Conservation (phyloP, 768 basidiomycete species). For the Suillus clintonianus region DNA sequence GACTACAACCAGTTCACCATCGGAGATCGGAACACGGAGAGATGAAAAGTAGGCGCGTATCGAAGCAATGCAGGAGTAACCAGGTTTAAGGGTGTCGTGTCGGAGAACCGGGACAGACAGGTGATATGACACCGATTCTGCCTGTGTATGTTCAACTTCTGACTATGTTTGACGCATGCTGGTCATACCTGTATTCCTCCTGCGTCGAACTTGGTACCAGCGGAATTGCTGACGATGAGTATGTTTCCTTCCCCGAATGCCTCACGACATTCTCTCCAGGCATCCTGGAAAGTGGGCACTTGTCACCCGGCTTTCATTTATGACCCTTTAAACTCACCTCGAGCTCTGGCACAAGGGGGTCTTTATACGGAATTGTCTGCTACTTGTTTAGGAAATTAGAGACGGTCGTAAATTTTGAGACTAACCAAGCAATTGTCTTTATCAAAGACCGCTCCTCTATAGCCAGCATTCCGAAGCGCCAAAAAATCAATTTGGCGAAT, state of each 20-base stretch:
- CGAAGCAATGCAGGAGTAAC: constrained; percentile 69
- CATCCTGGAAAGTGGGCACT: constrained; percentile 44
- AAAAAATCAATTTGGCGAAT: constrained; percentile 83
- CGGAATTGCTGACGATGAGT: constrained; percentile 93
- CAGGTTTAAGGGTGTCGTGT: constrained; percentile 79
- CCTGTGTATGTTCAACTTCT: constrained; percentile 44
- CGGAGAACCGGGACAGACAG: constrained; percentile 81
- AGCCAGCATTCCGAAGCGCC: constrained; percentile 72
- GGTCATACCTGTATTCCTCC: constrained; percentile 76
- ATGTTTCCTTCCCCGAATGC: constrained; percentile 80
- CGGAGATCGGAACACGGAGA: constrained; percentile 52
- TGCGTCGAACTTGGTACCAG: constrained; percentile 76
- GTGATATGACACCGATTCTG: constrained; percentile 80
- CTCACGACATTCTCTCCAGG: constrained; percentile 73
- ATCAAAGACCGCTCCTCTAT: constrained; percentile 91
- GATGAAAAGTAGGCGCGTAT: constrained; percentile 77
- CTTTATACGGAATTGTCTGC: constrained; percentile 81
- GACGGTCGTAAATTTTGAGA: constrained; percentile 4
- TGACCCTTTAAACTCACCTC: constrained; percentile 44
- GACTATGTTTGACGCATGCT: background rate
- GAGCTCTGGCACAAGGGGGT: constrained; percentile 75
- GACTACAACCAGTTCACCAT: constrained; percentile 74
- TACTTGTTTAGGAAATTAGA: background rate
- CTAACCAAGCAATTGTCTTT: constrained; percentile 96
- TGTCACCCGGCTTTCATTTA: background rate